A percentile compares a stretch with the other conserved stretches of the same genome.
Conservation (phyloP, 257 asterid genomes). For the Solanum clarkiae region DNA sequence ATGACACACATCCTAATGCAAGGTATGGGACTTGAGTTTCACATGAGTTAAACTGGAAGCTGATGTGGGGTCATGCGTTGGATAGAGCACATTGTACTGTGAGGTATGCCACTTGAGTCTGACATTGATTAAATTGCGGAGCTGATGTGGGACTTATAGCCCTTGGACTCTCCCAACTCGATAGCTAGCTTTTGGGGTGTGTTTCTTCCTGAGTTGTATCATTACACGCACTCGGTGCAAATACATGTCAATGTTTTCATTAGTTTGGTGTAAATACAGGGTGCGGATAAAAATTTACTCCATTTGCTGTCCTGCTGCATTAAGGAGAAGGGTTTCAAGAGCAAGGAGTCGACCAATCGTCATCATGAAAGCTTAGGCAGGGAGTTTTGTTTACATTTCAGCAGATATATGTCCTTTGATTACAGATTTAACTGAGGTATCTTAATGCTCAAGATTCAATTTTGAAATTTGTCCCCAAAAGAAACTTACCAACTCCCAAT, state of each 20-base stretch:
- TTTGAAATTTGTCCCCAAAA: no score
- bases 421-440: no score
- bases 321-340: background rate
- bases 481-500: background rate
- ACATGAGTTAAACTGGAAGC: background rate
- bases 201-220: background rate
- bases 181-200: background rate
- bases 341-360: background rate
- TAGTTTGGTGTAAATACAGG: background rate
- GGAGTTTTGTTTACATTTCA: no score
- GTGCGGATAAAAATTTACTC: background rate
- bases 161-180: background rate
- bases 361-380: no score
- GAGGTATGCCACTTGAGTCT: background rate
- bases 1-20: background rate
- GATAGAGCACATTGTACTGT: background rate
- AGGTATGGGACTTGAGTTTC: background rate
- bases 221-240: background rate
- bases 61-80: background rate
- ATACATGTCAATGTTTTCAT: background rate
- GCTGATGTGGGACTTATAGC: background rate
- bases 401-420: no score
- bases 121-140: background rate
- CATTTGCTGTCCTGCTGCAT: background rate
- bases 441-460: no score